Percentiles rank a stretch among this genome's conserved stretches.
These are phyloP conservation scores for Thraustochytrium striatum DNA, from an alignment of 352 stramenopile genomes.

Conservation along the genomic window DNA sequence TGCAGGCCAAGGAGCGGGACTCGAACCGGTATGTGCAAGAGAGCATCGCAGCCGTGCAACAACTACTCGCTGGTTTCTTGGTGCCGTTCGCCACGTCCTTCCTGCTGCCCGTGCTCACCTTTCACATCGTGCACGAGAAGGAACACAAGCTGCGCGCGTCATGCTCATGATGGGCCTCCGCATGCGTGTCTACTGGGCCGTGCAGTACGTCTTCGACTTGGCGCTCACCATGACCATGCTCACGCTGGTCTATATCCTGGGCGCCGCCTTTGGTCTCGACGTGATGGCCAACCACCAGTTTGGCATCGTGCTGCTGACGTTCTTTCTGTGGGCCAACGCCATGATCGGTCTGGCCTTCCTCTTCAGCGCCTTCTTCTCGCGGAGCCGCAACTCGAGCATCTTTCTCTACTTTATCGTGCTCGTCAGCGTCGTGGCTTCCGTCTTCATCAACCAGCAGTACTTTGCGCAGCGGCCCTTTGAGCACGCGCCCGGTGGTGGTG, in stretches of 20 bases:
- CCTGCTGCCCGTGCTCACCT: no score
- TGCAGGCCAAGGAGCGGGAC: no score
- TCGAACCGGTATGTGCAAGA: no score
- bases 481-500: no score
- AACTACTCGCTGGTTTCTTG: no score
- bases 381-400: not conserved
- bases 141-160: not conserved
- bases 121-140: not conserved
- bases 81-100: no score
- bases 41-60: no score
- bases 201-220: not conserved
- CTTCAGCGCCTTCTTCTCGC: not conserved
- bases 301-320: not conserved
- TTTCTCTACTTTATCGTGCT: not conserved
- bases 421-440: no score
- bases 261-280: not conserved
- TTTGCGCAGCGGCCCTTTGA: no score
- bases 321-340: not conserved
- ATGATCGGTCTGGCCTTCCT: not conserved
- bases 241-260: not conserved
- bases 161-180: not conserved
- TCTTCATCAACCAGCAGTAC: no score
- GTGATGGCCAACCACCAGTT: not conserved
- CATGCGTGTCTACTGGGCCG: no score
- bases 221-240: not conserved